Base-by-base conservation (phyloP, 2,329 filamentous ascomycete genomes). In the Calonectria montana region DNA sequence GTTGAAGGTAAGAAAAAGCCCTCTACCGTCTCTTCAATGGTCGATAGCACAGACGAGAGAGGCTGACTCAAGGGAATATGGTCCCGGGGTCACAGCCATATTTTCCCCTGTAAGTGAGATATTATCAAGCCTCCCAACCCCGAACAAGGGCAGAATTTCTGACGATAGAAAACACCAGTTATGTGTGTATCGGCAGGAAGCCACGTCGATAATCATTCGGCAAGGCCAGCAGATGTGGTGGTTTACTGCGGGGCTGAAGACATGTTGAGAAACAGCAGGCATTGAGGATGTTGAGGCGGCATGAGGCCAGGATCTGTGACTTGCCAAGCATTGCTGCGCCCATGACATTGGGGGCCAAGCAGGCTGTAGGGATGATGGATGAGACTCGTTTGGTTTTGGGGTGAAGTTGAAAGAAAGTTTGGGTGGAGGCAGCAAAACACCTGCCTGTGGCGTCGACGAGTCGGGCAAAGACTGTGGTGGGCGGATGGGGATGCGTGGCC, bases 181-280 rank as follows among this genome's bases (percentile, higher is more conserved):
- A 92, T 79, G 88, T 92, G 43, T 91, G 89, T 74, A 91, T 92
- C 75, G 91, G 90, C 62, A 86, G 87, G 73, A 92, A 92, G 74
- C 87, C 88, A 68, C 75, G 70, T 59, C 73, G 75, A 70, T 79
- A 64, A 77, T 23, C 37, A 15, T 53, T 47, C 45, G 37, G 37
- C 47, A 62, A 67, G 57, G 21, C 57, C 16, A 70, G 47, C 21
- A 57, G 25, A 29, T 35, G 37, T 27, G 47, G 57, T 31, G 57
- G 48, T 25, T 61, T 10, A 31, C 39, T 47, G 69, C 47, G 68
- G 57, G 57, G 57, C 39, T 29, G 29, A 37, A 67, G 8, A 18
- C 27, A 61, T 67, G 45, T 27, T 16, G 37, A 35, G 16, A 50
- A 55, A 23, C 25, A 37, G 37, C 25, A 35, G 27, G 29, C 43